These are phyloP conservation scores for Madurella fahalii DNA, from an alignment of 2,329 filamentous ascomycete genomes.

Conservation along the genomic window DNA sequence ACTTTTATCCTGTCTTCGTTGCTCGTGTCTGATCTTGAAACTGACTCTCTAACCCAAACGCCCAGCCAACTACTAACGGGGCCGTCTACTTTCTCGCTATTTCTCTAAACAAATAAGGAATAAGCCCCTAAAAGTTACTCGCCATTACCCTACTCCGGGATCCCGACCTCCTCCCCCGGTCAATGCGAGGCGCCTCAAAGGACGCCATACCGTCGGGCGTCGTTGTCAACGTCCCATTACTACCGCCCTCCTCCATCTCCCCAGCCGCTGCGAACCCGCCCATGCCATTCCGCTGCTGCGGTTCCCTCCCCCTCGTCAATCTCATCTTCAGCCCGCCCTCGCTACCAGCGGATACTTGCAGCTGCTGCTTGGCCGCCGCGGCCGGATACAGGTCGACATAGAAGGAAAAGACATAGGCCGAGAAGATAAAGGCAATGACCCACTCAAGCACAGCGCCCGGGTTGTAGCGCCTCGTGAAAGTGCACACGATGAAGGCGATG, in stretches of 20 bases:
- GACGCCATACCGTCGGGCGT: not conserved
- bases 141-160: conserved; percentile 6
- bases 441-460: conserved; percentile 74
- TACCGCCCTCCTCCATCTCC: conserved; percentile 19
- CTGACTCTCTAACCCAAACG: not conserved
- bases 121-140: conserved; percentile 10
- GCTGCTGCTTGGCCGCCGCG: conserved; percentile 46
- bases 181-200: not conserved
- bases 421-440: conserved; percentile 77
- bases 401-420: conserved; percentile 84
- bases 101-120: not conserved
- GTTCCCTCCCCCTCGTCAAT: not conserved
- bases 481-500: conserved; percentile 64
- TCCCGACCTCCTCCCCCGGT: not conserved
- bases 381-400: conserved; percentile 82
- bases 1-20: not conserved
- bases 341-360: not conserved
- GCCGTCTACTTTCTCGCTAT: not conserved
- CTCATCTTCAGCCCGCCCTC: not conserved
- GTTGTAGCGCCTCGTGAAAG: conserved; percentile 50
- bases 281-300: not conserved
- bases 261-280: conserved; percentile 1
- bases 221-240: not conserved
- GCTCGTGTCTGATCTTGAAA: no score
- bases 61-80: not conserved